Percentiles rank a stretch among this genome's conserved stretches.
phyloP scores from a whole-genome alignment of 2,329 filamentous ascomycete species.

The Verticillium klebahnii region DNA sequence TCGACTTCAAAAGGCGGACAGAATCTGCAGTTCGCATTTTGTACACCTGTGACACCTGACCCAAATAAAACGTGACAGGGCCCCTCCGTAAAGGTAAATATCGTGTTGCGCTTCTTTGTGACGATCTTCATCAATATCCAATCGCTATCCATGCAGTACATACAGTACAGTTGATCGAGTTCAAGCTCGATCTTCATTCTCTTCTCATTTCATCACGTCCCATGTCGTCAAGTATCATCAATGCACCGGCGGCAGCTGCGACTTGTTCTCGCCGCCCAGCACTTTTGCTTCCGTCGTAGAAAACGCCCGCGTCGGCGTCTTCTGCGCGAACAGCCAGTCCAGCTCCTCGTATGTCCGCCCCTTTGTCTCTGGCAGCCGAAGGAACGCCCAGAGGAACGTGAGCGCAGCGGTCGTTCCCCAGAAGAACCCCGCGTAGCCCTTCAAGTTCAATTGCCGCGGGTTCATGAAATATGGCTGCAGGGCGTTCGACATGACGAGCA shows the following conservation, averaged over 20 bases:
- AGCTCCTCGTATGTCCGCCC: slow-evolving; percentile 22
- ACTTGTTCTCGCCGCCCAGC: neutral
- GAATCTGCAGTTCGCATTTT: no score
- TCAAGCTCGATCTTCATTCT: no score
- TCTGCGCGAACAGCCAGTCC: slow-evolving; percentile 23
- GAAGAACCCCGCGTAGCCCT: slow-evolving; percentile 32
- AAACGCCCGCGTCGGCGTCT: slow-evolving; percentile 1
- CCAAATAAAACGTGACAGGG: no score
- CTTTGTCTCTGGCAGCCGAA: slow-evolving; percentile 33
- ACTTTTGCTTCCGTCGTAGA: neutral
- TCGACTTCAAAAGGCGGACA: no score
- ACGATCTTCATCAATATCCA: no score
- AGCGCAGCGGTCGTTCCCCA: slow-evolving; percentile 30
- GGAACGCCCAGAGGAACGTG: slow-evolving; percentile 38
- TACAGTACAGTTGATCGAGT: no score
- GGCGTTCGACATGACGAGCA: slow-evolving; percentile 16
- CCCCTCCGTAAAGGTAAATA: no score
- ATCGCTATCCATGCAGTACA: no score
- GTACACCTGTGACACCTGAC: no score
- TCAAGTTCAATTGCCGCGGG: slow-evolving; percentile 22
- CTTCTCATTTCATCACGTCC: no score
- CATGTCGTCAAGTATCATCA: neutral
- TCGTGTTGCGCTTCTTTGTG: no score
- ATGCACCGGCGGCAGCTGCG: neutral
- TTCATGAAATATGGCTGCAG: slow-evolving; percentile 14